Conservation (phyloP, 805 yeast species). For the Monosporozyma unispora region DNA sequence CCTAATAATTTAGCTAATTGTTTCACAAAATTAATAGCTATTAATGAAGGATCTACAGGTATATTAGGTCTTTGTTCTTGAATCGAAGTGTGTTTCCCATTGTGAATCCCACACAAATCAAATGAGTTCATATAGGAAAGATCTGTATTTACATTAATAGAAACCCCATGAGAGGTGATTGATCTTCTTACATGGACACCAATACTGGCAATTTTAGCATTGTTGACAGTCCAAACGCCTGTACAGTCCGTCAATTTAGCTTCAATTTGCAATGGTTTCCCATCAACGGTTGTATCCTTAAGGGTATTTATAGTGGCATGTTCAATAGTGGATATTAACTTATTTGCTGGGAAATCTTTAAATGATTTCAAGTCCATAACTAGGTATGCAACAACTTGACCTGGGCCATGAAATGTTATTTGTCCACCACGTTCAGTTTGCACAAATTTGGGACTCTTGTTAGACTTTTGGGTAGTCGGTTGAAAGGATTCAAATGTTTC, state of each 20-base stretch:
- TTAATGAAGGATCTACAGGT: constrained; percentile 25
- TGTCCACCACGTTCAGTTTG: constrained; percentile 91
- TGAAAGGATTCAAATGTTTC: constrained; percentile 18
- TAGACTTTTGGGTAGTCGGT: constrained; percentile 13
- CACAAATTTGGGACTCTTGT: constrained; percentile 50
- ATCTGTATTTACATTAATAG: constrained; percentile 71
- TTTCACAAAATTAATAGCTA: constrained; percentile 38
- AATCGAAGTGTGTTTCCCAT: constrained; percentile 49
- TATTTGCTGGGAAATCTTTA: constrained; percentile 46
- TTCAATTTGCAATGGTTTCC: constrained; percentile 11
- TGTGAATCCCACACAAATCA: constrained; percentile 79
- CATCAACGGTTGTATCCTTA: constrained; percentile 6
- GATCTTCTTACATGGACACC: constrained; percentile 82
- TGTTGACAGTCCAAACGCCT: constrained; percentile 72
- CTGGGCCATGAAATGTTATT: constrained; percentile 93
- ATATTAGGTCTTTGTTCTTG: constrained; percentile 23
- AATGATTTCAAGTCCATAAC: constrained; percentile 62
- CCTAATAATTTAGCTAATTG: constrained; percentile 36
- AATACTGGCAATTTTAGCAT: constrained; percentile 66
- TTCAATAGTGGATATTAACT: constrained; percentile 59
- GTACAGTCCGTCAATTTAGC: constrained; percentile 54
- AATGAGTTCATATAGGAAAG: constrained; percentile 59
- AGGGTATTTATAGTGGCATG: constrained; percentile 45
- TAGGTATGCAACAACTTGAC: constrained; percentile 83
- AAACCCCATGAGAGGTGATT: constrained; percentile 83